Percentiles rank a stretch among this genome's conserved stretches.
phyloP scores from a whole-genome alignment of 2,329 filamentous ascomycete genomes.

The Lecanicillium sp. region DNA sequence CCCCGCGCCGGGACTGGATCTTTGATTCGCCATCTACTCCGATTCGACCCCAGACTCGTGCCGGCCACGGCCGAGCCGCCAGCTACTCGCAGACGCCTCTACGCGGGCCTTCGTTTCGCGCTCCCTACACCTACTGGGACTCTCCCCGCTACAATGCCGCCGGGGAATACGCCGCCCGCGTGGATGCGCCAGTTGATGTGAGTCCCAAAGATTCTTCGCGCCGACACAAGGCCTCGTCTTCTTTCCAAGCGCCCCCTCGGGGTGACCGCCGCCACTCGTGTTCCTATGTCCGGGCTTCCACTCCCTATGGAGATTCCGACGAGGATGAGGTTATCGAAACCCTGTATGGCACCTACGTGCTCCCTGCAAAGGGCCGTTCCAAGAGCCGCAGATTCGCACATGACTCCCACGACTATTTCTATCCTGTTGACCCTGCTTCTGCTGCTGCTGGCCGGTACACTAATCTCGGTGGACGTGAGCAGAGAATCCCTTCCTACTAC shows the following conservation, averaged over 20 bases:
- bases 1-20: constrained; percentile 42
- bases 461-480: constrained; percentile 51
- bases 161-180: constrained; percentile 49
- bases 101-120: constrained; percentile 6
- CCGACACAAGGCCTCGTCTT: constrained; percentile 27
- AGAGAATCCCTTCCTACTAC: constrained; percentile 26
- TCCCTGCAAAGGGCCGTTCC: constrained; percentile 40
- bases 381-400: constrained; percentile 22
- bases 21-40: constrained; percentile 38
- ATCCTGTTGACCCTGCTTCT: no score
- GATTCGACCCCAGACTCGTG: constrained; percentile 47
- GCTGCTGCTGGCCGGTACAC: constrained; percentile 49
- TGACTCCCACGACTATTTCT: constrained; percentile 28
- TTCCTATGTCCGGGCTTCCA: constrained; percentile 52
- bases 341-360: constrained; percentile 44
- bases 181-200: constrained; percentile 44
- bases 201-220: constrained; percentile 47
- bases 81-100: constrained; percentile 25
- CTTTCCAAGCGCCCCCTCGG: constrained; percentile 22
- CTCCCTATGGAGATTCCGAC: constrained; percentile 55
- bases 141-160: constrained; percentile 56
- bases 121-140: constrained; percentile 40
- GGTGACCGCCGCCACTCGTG: constrained; percentile 50
- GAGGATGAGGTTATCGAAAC: constrained; percentile 54
- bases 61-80: constrained; percentile 28